A percentile compares a stretch with the other conserved stretches of the same genome.
Conservation (phyloP, 208 protist genomes). For the Crithidia bombi region DNA sequence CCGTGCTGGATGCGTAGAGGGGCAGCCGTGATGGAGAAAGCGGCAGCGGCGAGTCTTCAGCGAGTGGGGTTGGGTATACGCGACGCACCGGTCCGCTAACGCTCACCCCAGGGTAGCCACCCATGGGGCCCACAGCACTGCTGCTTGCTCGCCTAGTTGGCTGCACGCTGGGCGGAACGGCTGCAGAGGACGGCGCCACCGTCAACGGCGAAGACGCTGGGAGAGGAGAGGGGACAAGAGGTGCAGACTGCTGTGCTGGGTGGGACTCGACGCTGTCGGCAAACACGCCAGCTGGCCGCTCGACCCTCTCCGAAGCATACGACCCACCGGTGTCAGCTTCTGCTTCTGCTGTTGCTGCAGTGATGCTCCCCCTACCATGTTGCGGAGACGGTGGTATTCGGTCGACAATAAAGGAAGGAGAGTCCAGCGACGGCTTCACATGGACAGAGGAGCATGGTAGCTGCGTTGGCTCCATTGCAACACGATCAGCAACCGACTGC, state of each 20-base stretch:
- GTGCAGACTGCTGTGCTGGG: too few relatives aligned
- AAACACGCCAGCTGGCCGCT: too few relatives aligned
- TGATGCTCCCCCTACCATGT: background rate
- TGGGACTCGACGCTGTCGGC: too few relatives aligned
- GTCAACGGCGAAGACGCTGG: background rate
- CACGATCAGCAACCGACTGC: too few relatives aligned
- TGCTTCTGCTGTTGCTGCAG: background rate
- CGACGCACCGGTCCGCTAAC: background rate
- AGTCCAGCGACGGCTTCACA: too few relatives aligned
- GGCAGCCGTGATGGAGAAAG: background rate
- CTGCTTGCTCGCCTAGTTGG: background rate
- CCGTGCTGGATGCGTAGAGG: background rate
- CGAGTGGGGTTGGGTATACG: background rate
- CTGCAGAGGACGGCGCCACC: background rate
- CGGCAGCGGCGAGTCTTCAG: background rate
- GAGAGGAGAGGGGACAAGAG: background rate
- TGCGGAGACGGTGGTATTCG: background rate
- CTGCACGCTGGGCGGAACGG: background rate
- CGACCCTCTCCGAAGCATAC: too few relatives aligned
- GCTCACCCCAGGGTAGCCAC: background rate
- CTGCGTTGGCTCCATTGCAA: too few relatives aligned
- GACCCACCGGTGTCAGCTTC: background rate
- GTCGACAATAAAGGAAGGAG: background rate
- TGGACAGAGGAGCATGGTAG: too few relatives aligned
- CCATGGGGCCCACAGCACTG: background rate